Evolutionary conservation across 345 rosid species (phyloP).

Genomic region (Salix udensis): DNA sequence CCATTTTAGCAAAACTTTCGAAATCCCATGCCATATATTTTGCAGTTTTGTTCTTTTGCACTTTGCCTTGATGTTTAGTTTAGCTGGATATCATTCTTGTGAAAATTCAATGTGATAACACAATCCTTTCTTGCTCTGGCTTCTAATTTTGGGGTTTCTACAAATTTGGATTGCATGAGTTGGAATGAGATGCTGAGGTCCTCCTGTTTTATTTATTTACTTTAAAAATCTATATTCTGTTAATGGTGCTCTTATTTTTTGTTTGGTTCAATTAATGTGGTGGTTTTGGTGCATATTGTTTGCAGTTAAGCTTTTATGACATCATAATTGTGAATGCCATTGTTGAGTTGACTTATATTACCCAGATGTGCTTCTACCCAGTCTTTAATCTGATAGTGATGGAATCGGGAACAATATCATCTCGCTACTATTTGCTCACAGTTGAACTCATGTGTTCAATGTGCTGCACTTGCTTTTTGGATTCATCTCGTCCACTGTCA

Average conservation of each 20-base stretch:
- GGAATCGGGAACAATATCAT: not conserved
- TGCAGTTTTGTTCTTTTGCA: slow-evolving; percentile 35
- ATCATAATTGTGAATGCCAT: not conserved
- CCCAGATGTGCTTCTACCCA: not conserved
- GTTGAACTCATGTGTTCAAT: not conserved
- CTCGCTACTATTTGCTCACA: not conserved
- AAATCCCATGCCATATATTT: slow-evolving; percentile 38
- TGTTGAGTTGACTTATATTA: not conserved
- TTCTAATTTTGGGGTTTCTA: slow-evolving; percentile 1
- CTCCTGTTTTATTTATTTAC: not conserved
- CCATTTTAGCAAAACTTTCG: slow-evolving; percentile 26
- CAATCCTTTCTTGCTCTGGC: not conserved
- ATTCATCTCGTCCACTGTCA: not conserved
- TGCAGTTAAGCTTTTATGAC: not conserved
- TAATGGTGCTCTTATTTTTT: not conserved
- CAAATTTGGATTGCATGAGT: not conserved
- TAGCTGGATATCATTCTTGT: slow-evolving; percentile 34
- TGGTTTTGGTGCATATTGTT: not conserved
- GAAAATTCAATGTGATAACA: slow-evolving; percentile 19
- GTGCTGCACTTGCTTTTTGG: not conserved
- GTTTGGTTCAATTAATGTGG: not conserved
- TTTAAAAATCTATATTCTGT: too few relatives aligned
- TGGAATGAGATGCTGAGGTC: not conserved
- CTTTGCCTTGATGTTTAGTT: slow-evolving; percentile 21
- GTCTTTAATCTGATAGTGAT: not conserved